phyloP scores from a whole-genome alignment of 805 yeast species.

The Candida montana region DNA sequence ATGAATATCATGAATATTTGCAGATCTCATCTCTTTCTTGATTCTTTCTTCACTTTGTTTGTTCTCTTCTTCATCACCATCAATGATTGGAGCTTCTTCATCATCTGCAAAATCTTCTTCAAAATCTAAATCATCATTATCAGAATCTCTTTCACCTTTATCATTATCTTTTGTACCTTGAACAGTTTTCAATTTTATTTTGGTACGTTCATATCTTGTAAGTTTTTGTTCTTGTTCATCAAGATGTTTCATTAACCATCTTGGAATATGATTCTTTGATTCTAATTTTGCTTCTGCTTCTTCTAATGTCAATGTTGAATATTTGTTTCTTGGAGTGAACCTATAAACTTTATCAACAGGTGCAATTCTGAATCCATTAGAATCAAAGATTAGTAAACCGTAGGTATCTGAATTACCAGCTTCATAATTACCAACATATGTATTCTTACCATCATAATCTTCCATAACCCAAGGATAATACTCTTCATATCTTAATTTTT shows the following conservation, averaged over 20 bases:
- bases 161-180: constrained; percentile 34
- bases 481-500: constrained; percentile 88
- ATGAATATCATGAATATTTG: constrained; percentile 56
- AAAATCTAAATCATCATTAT: constrained; percentile 87
- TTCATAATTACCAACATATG: constrained; percentile 94
- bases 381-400: constrained; percentile 78
- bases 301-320: constrained; percentile 88
- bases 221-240: constrained; percentile 51
- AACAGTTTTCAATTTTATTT: constrained; percentile 44
- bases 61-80: constrained; percentile 92
- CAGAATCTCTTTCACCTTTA: constrained; percentile 54
- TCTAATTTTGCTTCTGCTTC: constrained; percentile 96
- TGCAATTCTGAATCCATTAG: constrained; percentile 69
- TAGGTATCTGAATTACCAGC: constrained; percentile 83
- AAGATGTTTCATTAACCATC: constrained; percentile 95
- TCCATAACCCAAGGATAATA: constrained; percentile 98
- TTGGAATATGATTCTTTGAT: constrained; percentile 66
- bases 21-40: constrained; percentile 79
- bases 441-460: constrained; percentile 90
- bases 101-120: constrained; percentile 98
- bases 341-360: constrained; percentile 94
- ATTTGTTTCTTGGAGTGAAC: constrained; percentile 89
- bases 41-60: constrained; percentile 81
- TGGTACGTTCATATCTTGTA: constrained; percentile 46
- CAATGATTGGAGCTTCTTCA: constrained; percentile 97